Conservation (phyloP, 352 stramenopile species). For the Phytophthora meadii region DNA sequence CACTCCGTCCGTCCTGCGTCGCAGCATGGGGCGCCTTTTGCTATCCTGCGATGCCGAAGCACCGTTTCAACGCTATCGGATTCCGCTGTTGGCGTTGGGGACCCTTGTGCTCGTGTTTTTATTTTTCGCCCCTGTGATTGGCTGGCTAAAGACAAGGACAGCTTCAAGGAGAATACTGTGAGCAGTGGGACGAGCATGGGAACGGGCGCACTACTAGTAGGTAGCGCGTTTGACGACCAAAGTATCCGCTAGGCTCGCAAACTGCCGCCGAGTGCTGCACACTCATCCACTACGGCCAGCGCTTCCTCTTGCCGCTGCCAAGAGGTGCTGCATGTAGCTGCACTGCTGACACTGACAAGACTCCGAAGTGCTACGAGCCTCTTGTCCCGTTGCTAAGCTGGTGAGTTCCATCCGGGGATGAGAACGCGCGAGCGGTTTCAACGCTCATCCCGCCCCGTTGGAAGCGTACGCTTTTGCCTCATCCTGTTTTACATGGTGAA, state of each 20-base stretch:
- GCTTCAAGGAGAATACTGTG: slow-evolving; percentile 30
- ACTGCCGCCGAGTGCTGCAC: neutral
- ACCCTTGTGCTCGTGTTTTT: slow-evolving; percentile 22
- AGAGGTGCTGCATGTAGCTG: no score
- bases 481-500: no score
- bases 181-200: slow-evolving; percentile 5
- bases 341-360: no score
- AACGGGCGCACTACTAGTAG: neutral
- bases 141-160: slow-evolving; percentile 13
- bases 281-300: neutral
- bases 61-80: slow-evolving; percentile 13
- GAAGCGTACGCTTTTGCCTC: neutral
- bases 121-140: slow-evolving; percentile 35
- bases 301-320: neutral
- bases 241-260: slow-evolving; percentile 2
- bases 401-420: no score
- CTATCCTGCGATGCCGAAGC: neutral
- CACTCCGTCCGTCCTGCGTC: neutral
- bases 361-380: no score
- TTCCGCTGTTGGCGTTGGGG: slow-evolving; percentile 14
- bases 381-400: no score
- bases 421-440: neutral
- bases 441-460: no score
- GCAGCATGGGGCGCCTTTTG: slow-evolving; percentile 6
- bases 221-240: slow-evolving; percentile 1